phyloP scores from a whole-genome alignment of 768 basidiomycete genomes.

The Galerina sulciceps region DNA sequence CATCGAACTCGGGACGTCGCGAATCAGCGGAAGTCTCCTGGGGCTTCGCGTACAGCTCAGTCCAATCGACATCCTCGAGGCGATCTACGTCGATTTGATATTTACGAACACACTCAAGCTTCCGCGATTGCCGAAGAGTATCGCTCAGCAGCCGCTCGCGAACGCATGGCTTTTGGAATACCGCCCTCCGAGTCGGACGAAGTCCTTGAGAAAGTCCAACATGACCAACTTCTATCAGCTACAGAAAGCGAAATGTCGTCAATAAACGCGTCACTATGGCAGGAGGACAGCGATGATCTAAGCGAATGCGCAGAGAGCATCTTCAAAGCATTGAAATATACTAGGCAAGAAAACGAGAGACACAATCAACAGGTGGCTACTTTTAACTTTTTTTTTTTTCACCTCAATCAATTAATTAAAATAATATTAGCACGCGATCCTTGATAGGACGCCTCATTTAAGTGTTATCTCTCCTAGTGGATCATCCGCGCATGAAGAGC shows the following conservation, averaged over 20 bases:
- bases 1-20: not conserved
- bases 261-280: constrained; percentile 43
- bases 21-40: not conserved
- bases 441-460: constrained; percentile 21
- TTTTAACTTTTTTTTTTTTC: not conserved
- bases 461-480: constrained; percentile 28
- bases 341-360: constrained; percentile 19
- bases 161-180: constrained; percentile 57
- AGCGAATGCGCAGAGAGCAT: constrained; percentile 55
- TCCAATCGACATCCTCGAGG: not conserved
- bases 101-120: constrained; percentile 9
- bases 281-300: constrained; percentile 40
- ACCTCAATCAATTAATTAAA: not conserved
- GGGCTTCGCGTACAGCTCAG: not conserved
- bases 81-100: not conserved
- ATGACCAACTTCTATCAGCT: constrained; percentile 31
- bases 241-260: constrained; percentile 54
- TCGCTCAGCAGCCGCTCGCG: constrained; percentile 43
- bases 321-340: constrained; percentile 42
- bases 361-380: constrained; percentile 11
- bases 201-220: constrained; percentile 16
- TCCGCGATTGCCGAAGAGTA: constrained; percentile 19
- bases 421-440: not conserved
- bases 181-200: constrained; percentile 47
- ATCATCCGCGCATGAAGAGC: constrained; percentile 18